phyloP scores from a whole-genome alignment of 1,284 basidiomycete species.

The Moesziomyces globuligerus region DNA sequence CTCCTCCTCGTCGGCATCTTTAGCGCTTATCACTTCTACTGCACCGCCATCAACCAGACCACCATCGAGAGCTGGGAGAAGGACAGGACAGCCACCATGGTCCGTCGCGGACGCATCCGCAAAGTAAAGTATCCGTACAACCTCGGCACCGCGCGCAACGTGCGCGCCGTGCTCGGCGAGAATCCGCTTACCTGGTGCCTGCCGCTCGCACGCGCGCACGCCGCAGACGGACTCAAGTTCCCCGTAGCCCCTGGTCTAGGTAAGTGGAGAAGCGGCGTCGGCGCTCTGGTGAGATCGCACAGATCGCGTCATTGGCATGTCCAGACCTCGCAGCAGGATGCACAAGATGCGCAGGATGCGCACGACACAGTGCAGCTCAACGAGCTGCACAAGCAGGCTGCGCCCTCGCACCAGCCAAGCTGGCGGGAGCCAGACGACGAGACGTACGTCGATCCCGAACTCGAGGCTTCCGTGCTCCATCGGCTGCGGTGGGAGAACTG shows the following conservation, averaged over 20 bases:
- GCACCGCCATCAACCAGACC: constrained; percentile 83
- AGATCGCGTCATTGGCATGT: constrained; percentile 8
- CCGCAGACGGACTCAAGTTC: constrained; percentile 80
- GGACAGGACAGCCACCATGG: constrained; percentile 86
- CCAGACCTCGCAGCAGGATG: constrained; percentile 16
- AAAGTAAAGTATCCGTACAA: constrained; percentile 92
- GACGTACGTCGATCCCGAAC: constrained; percentile 19
- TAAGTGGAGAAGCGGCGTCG: constrained; percentile 6
- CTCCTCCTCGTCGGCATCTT: constrained; percentile 79
- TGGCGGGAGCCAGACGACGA: too few species aligned
- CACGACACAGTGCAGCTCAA: too few species aligned
- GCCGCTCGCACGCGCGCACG: constrained; percentile 70
- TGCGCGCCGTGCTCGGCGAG: constrained; percentile 79
- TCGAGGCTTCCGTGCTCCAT: constrained; percentile 34
- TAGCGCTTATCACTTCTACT: constrained; percentile 87
- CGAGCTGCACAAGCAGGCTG: not conserved
- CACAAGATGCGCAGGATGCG: not conserved
- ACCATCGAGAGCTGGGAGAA: constrained; percentile 99
- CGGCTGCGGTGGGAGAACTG: constrained; percentile 40
- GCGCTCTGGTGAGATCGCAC: not conserved
- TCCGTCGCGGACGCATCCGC: constrained; percentile 81
- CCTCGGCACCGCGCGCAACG: constrained; percentile 78
- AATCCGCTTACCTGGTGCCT: constrained; percentile 84
- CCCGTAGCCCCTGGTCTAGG: constrained; percentile 14
- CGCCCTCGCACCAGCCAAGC: too few species aligned